Conservation (phyloP, 768 basidiomycete genomes). For the Tricholoma terreum region DNA sequence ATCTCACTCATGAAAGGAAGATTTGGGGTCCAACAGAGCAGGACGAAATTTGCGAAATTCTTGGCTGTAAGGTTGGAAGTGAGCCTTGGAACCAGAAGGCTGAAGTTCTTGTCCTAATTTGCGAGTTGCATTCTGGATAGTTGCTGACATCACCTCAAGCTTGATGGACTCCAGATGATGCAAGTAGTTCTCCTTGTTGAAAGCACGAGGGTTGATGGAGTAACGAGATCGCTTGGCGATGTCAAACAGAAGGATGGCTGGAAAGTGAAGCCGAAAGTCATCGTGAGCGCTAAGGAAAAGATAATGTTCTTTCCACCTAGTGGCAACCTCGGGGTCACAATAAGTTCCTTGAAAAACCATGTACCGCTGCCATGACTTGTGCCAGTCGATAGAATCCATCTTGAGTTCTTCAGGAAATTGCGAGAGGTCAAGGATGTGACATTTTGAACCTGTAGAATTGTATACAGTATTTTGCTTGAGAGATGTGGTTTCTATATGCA, state of each 20-base stretch:
- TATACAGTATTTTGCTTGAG: not conserved
- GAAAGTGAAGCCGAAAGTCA: slow-evolving; percentile 11
- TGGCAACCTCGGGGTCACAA: not conserved
- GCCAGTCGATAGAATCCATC: slow-evolving; percentile 13
- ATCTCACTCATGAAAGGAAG: not conserved
- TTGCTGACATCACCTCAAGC: no score
- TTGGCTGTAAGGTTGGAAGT: not conserved
- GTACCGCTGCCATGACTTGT: slow-evolving; percentile 12
- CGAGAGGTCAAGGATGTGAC: slow-evolving; percentile 10
- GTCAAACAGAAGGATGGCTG: no score
- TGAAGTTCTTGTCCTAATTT: not conserved
- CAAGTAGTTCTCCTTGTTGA: no score
- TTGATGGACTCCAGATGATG: not conserved
- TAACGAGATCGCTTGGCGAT: slow-evolving; percentile 9
- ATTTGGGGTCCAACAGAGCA: not conserved
- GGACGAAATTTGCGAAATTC: not conserved
- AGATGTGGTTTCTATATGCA: not conserved
- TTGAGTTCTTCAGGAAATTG: slow-evolving; percentile 11
- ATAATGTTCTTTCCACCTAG: no score
- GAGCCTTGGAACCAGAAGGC: not conserved
- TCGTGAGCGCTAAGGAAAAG: slow-evolving; percentile 1
- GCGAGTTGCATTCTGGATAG: not conserved
- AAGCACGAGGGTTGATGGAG: not conserved
- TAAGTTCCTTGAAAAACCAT: slow-evolving; percentile 2
- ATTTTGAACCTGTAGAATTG: not conserved